These are phyloP conservation scores for Dactylellina drechsleri DNA, from an alignment of 2,329 filamentous ascomycete genomes.

Conservation along the genomic window DNA sequence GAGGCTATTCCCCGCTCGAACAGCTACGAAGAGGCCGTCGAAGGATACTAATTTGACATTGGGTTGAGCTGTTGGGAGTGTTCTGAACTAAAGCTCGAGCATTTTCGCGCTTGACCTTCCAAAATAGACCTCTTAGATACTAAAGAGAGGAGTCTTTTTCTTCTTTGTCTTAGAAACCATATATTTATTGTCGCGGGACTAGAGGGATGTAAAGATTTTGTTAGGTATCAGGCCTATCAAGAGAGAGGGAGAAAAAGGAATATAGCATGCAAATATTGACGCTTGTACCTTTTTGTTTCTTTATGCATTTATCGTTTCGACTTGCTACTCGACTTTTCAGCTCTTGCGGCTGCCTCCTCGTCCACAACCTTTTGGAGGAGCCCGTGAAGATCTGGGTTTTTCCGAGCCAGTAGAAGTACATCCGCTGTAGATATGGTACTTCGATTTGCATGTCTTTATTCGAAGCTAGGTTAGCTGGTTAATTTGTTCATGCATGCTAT, in stretches of 20 bases:
- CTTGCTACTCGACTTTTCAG: constrained; percentile 46
- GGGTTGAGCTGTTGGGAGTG: constrained; percentile 16
- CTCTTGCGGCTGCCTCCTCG: constrained; percentile 65
- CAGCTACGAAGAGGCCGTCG: background rate
- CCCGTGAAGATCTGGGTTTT: constrained; percentile 83
- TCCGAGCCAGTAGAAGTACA: constrained; percentile 83
- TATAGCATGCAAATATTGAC: background rate
- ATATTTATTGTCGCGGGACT: too few species aligned
- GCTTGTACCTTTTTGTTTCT: too few species aligned
- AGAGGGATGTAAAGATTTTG: background rate
- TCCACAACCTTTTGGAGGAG: constrained; percentile 78
- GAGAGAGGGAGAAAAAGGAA: constrained; percentile 5
- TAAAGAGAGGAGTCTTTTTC: too few species aligned
- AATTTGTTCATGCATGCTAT: background rate
- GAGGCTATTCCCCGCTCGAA: too few species aligned
- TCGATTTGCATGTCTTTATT: constrained; percentile 78
- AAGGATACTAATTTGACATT: background rate
- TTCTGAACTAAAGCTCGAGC: constrained; percentile 3
- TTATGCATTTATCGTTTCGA: constrained; percentile 27
- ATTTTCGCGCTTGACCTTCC: constrained; percentile 33
- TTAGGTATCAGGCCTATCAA: constrained; percentile 15
- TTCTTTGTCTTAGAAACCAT: too few species aligned
- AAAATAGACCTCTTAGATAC: constrained; percentile 14
- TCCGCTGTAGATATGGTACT: constrained; percentile 84
- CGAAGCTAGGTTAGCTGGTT: constrained; percentile 1